A percentile compares a stretch with the other conserved stretches of the same genome.
These are phyloP conservation scores for Symbiotaphrina buchneri DNA, from an alignment of 495 filamentous ascomycete species.

Conservation along the genomic window DNA sequence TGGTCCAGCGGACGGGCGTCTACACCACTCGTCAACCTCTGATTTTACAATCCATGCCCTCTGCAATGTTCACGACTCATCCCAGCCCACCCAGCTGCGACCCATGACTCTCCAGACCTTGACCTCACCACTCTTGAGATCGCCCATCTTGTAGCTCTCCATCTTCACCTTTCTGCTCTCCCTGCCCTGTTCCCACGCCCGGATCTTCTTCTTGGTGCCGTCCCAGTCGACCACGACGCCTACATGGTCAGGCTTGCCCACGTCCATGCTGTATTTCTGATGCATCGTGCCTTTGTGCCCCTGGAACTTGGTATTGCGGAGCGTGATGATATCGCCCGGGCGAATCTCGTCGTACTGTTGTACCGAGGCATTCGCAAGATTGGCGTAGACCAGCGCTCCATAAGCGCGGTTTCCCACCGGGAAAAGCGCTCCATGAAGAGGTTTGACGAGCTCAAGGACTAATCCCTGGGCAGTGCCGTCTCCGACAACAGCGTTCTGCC, in stretches of 20 bases:
- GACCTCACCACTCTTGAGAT: slow-evolving; percentile 81
- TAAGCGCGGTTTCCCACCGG: slow-evolving; percentile 76
- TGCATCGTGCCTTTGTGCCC: slow-evolving; percentile 91
- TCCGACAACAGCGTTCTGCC: slow-evolving; percentile 59
- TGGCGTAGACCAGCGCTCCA: slow-evolving; percentile 80
- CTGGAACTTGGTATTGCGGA: slow-evolving; percentile 88
- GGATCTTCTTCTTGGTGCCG: slow-evolving; percentile 92
- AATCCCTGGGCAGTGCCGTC: slow-evolving; percentile 63
- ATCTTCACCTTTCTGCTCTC: slow-evolving; percentile 88
- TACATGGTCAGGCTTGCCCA: slow-evolving; percentile 85
- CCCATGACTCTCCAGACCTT: slow-evolving; percentile 96
- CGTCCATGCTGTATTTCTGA: slow-evolving; percentile 73
- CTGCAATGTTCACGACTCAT: too few relatives aligned
- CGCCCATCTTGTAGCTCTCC: slow-evolving; percentile 83
- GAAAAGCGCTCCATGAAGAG: slow-evolving; percentile 47
- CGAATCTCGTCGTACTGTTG: slow-evolving; percentile 87
- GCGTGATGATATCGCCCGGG: slow-evolving; percentile 76
- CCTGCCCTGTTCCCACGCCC: slow-evolving; percentile 85
- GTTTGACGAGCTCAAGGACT: slow-evolving; percentile 52
- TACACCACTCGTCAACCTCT: too few relatives aligned
- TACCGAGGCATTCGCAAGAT: slow-evolving; percentile 79
- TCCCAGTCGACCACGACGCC: slow-evolving; percentile 98
- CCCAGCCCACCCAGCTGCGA: slow-evolving; percentile 81
- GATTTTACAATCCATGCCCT: too few relatives aligned
- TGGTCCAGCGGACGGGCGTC: too few relatives aligned